Conservation (phyloP, 2,329 filamentous ascomycete genomes). For the Daldinia sp. region DNA sequence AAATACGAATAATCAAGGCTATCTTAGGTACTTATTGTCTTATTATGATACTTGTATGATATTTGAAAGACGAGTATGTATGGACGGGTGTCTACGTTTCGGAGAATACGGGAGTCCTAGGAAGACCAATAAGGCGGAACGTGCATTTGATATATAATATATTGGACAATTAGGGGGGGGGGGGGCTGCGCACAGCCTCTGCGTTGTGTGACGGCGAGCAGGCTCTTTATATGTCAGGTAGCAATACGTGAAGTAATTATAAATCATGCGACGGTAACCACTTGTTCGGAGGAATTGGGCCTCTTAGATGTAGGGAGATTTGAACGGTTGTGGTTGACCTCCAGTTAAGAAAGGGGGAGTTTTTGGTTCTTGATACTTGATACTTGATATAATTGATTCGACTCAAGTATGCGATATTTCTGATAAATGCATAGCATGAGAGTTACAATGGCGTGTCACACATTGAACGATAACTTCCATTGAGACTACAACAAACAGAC, state of each 20-base stretch:
- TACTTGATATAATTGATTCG: slow-evolving; percentile 1
- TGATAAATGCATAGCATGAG: slow-evolving; percentile 1
- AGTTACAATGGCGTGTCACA: background rate
- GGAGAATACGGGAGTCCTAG: slow-evolving; percentile 7
- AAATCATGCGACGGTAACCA: background rate
- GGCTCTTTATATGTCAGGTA: slow-evolving; percentile 2
- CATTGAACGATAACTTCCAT: background rate
- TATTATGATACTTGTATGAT: too few relatives aligned
- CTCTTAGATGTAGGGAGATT: background rate
- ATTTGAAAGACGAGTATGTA: background rate
- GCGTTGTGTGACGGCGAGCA: slow-evolving; percentile 9
- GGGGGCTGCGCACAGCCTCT: slow-evolving; percentile 5
- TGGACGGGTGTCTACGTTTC: background rate
- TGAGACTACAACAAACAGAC: too few relatives aligned
- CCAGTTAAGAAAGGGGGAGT: background rate
- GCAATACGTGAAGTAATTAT: background rate
- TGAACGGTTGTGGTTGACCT: background rate
- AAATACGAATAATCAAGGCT: background rate
- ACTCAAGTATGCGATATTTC: slow-evolving; percentile 9
- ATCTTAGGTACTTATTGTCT: too few relatives aligned
- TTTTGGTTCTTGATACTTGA: background rate
- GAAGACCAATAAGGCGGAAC: background rate
- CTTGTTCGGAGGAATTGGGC: background rate
- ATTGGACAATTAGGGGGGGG: slow-evolving; percentile 6
- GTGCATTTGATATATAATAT: slow-evolving; percentile 7